Evolutionary conservation across 2,329 filamentous ascomycete species (phyloP).

Genomic region (Stagonosporopsis chrysanthemi): DNA sequence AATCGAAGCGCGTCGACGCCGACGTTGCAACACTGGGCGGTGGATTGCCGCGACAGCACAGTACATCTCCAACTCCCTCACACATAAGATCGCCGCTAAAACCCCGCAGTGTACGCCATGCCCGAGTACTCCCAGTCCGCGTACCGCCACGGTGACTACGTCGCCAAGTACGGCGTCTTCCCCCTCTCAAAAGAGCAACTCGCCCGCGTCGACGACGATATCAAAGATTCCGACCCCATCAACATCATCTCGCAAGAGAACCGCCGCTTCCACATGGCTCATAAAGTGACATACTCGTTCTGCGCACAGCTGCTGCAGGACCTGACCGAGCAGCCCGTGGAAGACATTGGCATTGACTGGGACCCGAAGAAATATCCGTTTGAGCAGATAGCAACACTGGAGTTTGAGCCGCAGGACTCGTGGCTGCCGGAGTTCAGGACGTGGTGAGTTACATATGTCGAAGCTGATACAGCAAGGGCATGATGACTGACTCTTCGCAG

Average conservation of each 20-base stretch:
- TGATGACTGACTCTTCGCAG: not conserved
- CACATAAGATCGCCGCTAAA: not conserved
- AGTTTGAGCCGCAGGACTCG: constrained; percentile 51
- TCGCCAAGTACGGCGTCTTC: constrained; percentile 58
- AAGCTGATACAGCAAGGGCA: not conserved
- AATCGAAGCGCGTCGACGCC: constrained; percentile 53
- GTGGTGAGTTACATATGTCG: constrained; percentile 25
- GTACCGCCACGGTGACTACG: constrained; percentile 58
- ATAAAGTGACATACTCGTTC: constrained; percentile 44
- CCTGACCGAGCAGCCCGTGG: constrained; percentile 53
- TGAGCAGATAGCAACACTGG: constrained; percentile 55
- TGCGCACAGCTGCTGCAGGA: constrained; percentile 58
- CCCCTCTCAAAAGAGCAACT: constrained; percentile 53
- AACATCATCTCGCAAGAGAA: constrained; percentile 36
- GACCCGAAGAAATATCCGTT: constrained; percentile 58
- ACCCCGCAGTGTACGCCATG: constrained; percentile 33
- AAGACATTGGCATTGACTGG: constrained; percentile 52
- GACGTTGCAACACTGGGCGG: constrained; percentile 37
- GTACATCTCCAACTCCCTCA: constrained; percentile 2
- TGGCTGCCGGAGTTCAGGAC: constrained; percentile 52
- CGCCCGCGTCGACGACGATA: constrained; percentile 49
- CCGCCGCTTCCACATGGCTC: constrained; percentile 26
- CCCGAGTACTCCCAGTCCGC: constrained; percentile 57
- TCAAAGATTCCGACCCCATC: constrained; percentile 36
- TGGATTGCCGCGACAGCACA: constrained; percentile 34